phyloP scores from a whole-genome alignment of 768 basidiomycete genomes.

The Galerina marginata region DNA sequence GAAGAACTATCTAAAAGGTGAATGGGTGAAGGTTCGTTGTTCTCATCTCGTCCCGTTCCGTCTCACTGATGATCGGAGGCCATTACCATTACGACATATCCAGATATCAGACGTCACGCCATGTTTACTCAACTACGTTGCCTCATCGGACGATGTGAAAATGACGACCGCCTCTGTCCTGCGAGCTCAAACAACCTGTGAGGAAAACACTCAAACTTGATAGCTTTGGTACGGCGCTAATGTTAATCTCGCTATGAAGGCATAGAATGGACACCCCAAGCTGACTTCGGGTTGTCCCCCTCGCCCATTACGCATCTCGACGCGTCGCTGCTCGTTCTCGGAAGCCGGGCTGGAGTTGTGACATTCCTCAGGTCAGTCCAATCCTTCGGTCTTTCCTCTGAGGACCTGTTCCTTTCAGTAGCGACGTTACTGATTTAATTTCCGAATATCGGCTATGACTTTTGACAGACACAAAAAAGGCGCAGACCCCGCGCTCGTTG shows the following conservation, averaged over 20 bases:
- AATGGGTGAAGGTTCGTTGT: slow-evolving; percentile 65
- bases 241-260: slow-evolving; percentile 44
- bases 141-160: slow-evolving; percentile 24
- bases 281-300: slow-evolving; percentile 59
- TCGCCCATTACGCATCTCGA: slow-evolving; percentile 45
- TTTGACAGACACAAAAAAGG: slow-evolving; percentile 22
- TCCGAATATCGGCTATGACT: not conserved
- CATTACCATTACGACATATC: not conserved
- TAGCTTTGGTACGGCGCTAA: not conserved
- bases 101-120: slow-evolving; percentile 65
- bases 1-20: slow-evolving; percentile 73
- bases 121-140: slow-evolving; percentile 43
- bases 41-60: not conserved
- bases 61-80: not conserved
- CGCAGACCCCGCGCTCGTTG: slow-evolving; percentile 36
- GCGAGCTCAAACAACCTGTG: slow-evolving; percentile 62
- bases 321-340: slow-evolving; percentile 71
- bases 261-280: slow-evolving; percentile 71
- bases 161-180: slow-evolving; percentile 40
- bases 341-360: slow-evolving; percentile 69
- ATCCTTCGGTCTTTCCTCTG: not conserved
- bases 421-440: too few species aligned
- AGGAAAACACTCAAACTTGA: slow-evolving; percentile 25
- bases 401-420: too few species aligned
- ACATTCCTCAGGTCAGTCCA: slow-evolving; percentile 58